A percentile compares a stretch with the other conserved stretches of the same genome.
phyloP scores from a whole-genome alignment of 805 yeast species.

The Pichia nakasei region DNA sequence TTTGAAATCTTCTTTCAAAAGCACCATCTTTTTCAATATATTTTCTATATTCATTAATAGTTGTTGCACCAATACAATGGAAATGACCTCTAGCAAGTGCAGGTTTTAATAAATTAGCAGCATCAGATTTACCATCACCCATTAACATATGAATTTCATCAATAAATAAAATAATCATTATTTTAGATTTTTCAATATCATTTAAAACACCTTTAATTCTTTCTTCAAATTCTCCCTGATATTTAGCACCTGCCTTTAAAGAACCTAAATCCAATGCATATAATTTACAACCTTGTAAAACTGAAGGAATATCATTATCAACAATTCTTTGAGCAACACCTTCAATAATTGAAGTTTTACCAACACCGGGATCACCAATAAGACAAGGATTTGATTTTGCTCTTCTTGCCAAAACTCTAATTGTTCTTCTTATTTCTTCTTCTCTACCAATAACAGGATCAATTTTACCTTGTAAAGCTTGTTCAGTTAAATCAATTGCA shows the following conservation, averaged over 20 bases:
- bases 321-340: conserved; percentile 97
- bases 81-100: conserved; percentile 93
- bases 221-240: conserved; percentile 98
- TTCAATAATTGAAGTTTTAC: conserved; percentile 96
- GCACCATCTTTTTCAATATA: conserved; percentile 96
- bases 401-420: conserved; percentile 92
- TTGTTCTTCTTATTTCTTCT: conserved; percentile 93
- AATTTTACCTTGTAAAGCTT: conserved; percentile 86
- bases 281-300: conserved; percentile 69
- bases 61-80: conserved; percentile 98
- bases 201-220: conserved; percentile 92
- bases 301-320: conserved; percentile 90
- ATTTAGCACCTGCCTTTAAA: conserved; percentile 96
- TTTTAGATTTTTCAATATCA: conserved; percentile 83
- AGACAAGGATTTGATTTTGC: conserved; percentile 94
- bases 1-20: conserved; percentile 96
- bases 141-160: conserved; percentile 98
- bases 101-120: conserved; percentile 93
- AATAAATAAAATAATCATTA: conserved; percentile 81
- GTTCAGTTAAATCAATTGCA: conserved; percentile 88
- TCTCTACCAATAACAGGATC: conserved; percentile 99
- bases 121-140: conserved; percentile 98
- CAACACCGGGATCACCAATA: conserved; percentile 99
- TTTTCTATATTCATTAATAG: conserved; percentile 88
- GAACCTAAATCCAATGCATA: conserved; percentile 93